These are phyloP conservation scores for Sphagnurus paluster DNA, from an alignment of 1,284 basidiomycete genomes.

Conservation along the genomic window DNA sequence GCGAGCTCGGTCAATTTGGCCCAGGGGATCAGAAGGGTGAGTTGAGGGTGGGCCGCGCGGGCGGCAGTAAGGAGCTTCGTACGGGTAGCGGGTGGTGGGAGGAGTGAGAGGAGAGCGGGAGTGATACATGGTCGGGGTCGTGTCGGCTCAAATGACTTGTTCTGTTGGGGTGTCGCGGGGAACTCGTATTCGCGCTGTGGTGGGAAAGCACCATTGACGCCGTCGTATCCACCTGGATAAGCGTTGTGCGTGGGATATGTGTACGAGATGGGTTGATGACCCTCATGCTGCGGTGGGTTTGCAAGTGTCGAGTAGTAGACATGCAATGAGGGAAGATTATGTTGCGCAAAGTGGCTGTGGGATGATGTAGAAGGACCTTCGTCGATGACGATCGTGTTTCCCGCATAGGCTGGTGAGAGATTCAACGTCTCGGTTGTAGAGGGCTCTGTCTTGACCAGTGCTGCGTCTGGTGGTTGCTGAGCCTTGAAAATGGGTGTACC, in stretches of 20 bases:
- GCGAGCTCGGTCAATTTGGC: constrained; percentile 11
- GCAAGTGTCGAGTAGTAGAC: constrained; percentile 11
- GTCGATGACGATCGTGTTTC: constrained; percentile 13
- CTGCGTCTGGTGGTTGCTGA: constrained; percentile 7
- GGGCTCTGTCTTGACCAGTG: constrained; percentile 51
- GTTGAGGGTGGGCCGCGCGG: constrained; percentile 21
- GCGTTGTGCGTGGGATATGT: constrained; percentile 3
- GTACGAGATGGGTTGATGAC: background rate
- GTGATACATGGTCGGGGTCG: constrained; percentile 14
- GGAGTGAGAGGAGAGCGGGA: constrained; percentile 25
- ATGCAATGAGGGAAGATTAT: constrained; percentile 16
- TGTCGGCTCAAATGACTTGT: constrained; percentile 3
- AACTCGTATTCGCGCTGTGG: constrained; percentile 5
- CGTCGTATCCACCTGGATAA: background rate
- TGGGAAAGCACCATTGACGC: background rate
- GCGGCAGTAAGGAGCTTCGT: constrained; percentile 23
- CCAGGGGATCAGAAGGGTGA: constrained; percentile 19
- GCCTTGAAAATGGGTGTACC: constrained; percentile 10
- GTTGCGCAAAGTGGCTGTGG: background rate
- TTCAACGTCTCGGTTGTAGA: constrained; percentile 30
- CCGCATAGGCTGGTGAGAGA: constrained; percentile 9
- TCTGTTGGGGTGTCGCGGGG: constrained; percentile 10
- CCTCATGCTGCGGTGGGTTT: constrained; percentile 5
- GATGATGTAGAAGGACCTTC: constrained; percentile 4
- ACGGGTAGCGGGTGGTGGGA: constrained; percentile 26